These are phyloP conservation scores for Candida chauliodis DNA, from an alignment of 805 yeast genomes.

Conservation along the genomic window DNA sequence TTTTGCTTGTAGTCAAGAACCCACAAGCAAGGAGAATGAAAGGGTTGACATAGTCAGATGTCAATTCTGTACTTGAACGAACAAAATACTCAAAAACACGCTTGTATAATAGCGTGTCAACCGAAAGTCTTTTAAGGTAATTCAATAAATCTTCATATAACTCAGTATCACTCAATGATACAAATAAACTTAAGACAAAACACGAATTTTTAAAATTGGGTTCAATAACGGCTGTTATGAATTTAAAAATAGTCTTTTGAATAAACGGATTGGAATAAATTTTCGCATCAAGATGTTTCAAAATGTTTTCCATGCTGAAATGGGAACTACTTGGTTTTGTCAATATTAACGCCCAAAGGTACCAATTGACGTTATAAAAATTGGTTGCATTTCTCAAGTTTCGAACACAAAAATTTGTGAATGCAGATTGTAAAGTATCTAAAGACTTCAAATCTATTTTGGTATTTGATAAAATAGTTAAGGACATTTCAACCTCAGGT, in stretches of 20 bases:
- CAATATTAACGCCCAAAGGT: slow-evolving; percentile 6
- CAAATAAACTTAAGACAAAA: slow-evolving; percentile 15
- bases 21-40: slow-evolving; percentile 19
- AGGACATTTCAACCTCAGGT: slow-evolving; percentile 11
- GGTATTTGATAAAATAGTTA: slow-evolving; percentile 9
- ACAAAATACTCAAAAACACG: slow-evolving; percentile 12
- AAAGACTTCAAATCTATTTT: background rate
- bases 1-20: slow-evolving; percentile 14
- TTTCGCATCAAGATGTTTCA: background rate
- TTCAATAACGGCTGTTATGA: slow-evolving; percentile 10
- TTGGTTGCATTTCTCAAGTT: background rate
- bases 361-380: slow-evolving; percentile 7
- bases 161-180: slow-evolving; percentile 8
- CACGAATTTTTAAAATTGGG: slow-evolving; percentile 10
- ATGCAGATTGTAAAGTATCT: background rate
- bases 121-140: slow-evolving; percentile 10
- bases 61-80: slow-evolving; percentile 16
- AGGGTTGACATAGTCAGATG: slow-evolving; percentile 10
- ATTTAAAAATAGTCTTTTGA: slow-evolving; percentile 7
- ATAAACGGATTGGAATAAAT: background rate
- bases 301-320: background rate
- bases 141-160: slow-evolving; percentile 4
- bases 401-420: slow-evolving; percentile 1
- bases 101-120: slow-evolving; percentile 10
- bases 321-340: background rate